Percentiles rank a stretch among this genome's conserved stretches.
Conservation (phyloP, 2,329 filamentous ascomycete genomes). For the Xylaria sp. region DNA sequence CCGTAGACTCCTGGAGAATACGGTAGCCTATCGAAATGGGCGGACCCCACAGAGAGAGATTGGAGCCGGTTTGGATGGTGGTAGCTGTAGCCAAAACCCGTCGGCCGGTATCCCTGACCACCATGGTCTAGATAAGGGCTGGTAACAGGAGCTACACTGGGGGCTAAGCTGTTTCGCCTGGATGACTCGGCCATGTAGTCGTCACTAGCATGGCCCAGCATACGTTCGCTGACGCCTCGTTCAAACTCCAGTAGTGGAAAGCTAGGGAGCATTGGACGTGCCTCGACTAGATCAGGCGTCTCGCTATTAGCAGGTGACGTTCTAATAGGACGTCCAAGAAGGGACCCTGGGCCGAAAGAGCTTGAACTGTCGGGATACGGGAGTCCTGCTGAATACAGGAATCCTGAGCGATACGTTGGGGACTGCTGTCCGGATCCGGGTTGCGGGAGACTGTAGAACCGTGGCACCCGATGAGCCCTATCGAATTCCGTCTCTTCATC, state of each 20-base stretch:
- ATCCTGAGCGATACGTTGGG: conserved; percentile 48
- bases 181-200: conserved; percentile 49
- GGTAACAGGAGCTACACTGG: conserved; percentile 41
- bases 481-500: conserved; percentile 56
- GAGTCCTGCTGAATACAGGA: conserved; percentile 44
- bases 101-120: conserved; percentile 50
- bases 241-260: conserved; percentile 56
- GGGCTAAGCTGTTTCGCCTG: conserved; percentile 44
- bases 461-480: conserved; percentile 58
- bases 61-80: conserved; percentile 59
- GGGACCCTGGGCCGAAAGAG: conserved; percentile 48
- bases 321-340: conserved; percentile 46
- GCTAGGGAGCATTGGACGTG: conserved; percentile 55
- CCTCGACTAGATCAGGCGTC: conserved; percentile 51
- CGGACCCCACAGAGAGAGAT: conserved; percentile 59
- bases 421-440: conserved; percentile 50
- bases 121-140: conserved; percentile 50
- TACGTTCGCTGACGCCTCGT: conserved; percentile 49
- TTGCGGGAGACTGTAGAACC: conserved; percentile 56
- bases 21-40: conserved; percentile 57
- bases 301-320: conserved; percentile 50
- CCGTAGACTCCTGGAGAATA: conserved; percentile 57
- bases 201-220: conserved; percentile 52
- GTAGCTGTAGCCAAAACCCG: conserved; percentile 54
- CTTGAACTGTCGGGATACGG: conserved; percentile 50